These are phyloP conservation scores for Aspergillus sp. DNA, from an alignment of 2,329 filamentous ascomycete genomes.

Conservation along the genomic window DNA sequence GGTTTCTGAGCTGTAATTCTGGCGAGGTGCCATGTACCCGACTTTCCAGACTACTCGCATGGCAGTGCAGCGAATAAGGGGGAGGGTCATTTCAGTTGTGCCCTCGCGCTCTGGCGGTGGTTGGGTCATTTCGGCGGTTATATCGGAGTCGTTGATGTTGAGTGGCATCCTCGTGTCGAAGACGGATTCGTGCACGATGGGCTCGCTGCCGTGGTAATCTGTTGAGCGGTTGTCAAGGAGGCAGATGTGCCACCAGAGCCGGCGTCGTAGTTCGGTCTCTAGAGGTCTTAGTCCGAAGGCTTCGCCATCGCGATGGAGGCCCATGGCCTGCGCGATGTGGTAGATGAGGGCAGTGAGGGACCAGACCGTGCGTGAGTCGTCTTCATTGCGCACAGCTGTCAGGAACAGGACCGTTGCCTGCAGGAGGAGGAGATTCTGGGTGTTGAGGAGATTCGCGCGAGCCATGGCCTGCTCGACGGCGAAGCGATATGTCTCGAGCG, in stretches of 20 bases:
- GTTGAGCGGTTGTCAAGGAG: constrained; percentile 46
- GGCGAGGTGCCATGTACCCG: constrained; percentile 25
- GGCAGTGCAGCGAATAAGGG: constrained; percentile 52
- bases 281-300: constrained; percentile 44
- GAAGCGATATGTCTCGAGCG: constrained; percentile 56
- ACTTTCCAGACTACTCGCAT: constrained; percentile 37
- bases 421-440: constrained; percentile 56
- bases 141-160: constrained; percentile 52
- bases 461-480: constrained; percentile 60
- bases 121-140: constrained; percentile 46
- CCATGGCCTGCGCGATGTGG: constrained; percentile 30
- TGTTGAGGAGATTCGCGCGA: constrained; percentile 58
- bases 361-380: constrained; percentile 28
- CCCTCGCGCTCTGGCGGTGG: constrained; percentile 46
- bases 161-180: constrained; percentile 47
- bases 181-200: constrained; percentile 35
- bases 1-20: background rate
- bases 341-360: constrained; percentile 29
- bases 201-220: constrained; percentile 48
- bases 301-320: constrained; percentile 43
- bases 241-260: constrained; percentile 50
- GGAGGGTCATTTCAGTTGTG: constrained; percentile 52
- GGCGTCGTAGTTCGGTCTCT: constrained; percentile 49
- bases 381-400: constrained; percentile 39
- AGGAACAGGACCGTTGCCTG: constrained; percentile 61